Conservation (phyloP, 345 rosid species). For the Populus euphratica region DNA sequence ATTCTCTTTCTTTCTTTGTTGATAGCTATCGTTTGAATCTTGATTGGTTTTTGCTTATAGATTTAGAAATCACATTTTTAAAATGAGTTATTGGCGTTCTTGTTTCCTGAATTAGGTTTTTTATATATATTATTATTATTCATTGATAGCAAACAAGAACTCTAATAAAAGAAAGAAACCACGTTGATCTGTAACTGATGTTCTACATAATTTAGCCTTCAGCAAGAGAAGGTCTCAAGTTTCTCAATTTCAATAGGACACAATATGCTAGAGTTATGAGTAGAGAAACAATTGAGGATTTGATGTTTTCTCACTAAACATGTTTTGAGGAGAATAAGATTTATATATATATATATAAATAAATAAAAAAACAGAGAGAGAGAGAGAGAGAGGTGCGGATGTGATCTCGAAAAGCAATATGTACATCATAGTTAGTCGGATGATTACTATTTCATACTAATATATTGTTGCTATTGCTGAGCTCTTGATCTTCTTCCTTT, state of each 20-base stretch:
- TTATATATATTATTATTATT: background rate
- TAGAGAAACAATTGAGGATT: background rate
- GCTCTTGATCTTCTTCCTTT: background rate
- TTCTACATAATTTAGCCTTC: background rate
- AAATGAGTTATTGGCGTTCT: background rate
- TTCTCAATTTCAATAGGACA: background rate
- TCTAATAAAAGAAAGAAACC: background rate
- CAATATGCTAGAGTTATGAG: too few species aligned
- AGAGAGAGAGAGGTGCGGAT: background rate
- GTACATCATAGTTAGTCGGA: background rate
- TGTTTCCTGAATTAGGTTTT: background rate
- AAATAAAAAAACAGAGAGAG: too few species aligned
- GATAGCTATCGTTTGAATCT: background rate
- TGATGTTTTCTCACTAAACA: background rate
- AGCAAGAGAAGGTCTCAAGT: background rate
- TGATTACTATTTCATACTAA: background rate
- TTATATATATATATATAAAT: too few species aligned
- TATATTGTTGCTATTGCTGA: background rate
- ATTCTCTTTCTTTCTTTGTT: background rate
- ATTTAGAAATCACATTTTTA: background rate
- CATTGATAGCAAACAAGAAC: background rate
- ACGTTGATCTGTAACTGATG: background rate
- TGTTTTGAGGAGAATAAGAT: background rate
- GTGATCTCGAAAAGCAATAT: background rate
- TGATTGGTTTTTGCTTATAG: background rate